A percentile compares a stretch with the other conserved stretches of the same genome.
Evolutionary conservation across 1,139 yeast species (phyloP).

Genomic region (Sugiyamaella paludigena): DNA sequence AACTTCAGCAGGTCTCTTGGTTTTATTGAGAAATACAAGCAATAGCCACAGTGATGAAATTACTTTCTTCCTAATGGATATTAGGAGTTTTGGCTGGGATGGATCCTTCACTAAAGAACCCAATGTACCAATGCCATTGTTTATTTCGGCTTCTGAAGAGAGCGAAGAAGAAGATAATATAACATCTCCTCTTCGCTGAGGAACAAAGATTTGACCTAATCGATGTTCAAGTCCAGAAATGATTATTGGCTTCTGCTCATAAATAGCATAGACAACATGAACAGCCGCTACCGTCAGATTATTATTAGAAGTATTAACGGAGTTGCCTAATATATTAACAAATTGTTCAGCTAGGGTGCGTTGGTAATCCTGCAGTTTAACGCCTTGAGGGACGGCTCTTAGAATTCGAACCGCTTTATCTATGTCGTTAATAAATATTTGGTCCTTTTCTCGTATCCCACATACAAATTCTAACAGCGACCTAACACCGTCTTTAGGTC

Average conservation of each 20-base stretch:
- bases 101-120: constrained; percentile 59
- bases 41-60: constrained; percentile 56
- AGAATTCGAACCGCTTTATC: constrained; percentile 63
- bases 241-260: constrained; percentile 51
- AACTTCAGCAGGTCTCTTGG: constrained; percentile 40
- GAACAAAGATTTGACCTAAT: constrained; percentile 1
- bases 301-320: not conserved
- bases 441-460: constrained; percentile 73
- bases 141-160: constrained; percentile 51
- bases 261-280: constrained; percentile 54
- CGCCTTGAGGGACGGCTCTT: constrained; percentile 55
- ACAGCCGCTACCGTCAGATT: constrained; percentile 53
- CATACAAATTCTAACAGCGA: constrained; percentile 72
- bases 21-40: constrained; percentile 47
- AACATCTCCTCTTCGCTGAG: not conserved
- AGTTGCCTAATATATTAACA: constrained; percentile 47
- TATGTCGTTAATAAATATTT: constrained; percentile 56
- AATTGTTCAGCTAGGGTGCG: constrained; percentile 56
- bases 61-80: constrained; percentile 5
- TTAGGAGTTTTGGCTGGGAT: constrained; percentile 27
- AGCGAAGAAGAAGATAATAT: constrained; percentile 10
- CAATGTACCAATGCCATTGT: constrained; percentile 63
- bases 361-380: constrained; percentile 53
- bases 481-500: constrained; percentile 64
- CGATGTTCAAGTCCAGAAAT: constrained; percentile 50